These are phyloP conservation scores for Curvularia spicifera DNA, from an alignment of 2,329 filamentous ascomycete species.

Conservation along the genomic window DNA sequence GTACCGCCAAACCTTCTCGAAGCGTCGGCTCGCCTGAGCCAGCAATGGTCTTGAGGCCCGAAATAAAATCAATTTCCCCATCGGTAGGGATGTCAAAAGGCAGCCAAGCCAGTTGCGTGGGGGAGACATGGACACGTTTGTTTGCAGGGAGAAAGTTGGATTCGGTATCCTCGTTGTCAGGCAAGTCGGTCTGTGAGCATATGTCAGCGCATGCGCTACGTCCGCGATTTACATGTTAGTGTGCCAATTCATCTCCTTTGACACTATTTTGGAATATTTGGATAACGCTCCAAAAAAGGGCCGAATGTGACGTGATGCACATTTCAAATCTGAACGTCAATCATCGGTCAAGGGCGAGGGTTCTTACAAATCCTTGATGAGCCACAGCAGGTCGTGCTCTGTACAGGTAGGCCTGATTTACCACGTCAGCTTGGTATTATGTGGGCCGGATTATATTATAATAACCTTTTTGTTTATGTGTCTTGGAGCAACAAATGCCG, in stretches of 20 bases:
- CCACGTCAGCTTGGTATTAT: conserved; percentile 11
- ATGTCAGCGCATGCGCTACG: conserved; percentile 33
- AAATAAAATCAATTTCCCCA: conserved; percentile 43
- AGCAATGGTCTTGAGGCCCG: conserved; percentile 47
- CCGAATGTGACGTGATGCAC: conserved; percentile 7
- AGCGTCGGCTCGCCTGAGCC: conserved; percentile 49
- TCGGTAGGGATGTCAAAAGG: conserved; percentile 45
- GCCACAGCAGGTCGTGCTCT: conserved; percentile 48
- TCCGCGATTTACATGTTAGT: neutral
- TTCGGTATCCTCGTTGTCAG: conserved; percentile 47
- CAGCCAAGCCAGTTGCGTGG: conserved; percentile 48
- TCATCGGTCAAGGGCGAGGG: conserved; percentile 2
- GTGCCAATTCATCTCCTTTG: neutral
- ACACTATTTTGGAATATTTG: neutral
- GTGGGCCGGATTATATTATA: neutral
- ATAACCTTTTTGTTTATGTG: conserved; percentile 45
- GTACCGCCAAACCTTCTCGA: conserved; percentile 45
- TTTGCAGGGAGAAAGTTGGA: conserved; percentile 47
- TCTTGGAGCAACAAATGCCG: conserved; percentile 46
- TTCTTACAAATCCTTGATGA: conserved; percentile 48
- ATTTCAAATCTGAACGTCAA: neutral
- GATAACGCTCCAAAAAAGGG: neutral
- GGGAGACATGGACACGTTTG: conserved; percentile 46
- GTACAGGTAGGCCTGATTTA: conserved; percentile 38
- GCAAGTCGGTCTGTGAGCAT: conserved; percentile 40